These are phyloP conservation scores for Lablab purpureus DNA, from an alignment of 306 rosid genomes.

Conservation along the genomic window DNA sequence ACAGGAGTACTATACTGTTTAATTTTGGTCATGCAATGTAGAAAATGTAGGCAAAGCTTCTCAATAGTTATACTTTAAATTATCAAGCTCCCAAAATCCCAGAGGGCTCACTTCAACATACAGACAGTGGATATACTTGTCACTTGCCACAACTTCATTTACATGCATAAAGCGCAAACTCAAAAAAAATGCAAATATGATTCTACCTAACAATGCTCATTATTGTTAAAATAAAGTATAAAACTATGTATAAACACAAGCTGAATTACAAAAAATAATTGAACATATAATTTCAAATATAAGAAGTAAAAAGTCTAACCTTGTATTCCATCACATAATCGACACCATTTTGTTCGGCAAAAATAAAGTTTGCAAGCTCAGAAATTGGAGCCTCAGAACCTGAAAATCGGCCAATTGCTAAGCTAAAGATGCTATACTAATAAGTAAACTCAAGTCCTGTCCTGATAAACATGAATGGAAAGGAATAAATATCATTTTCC, in stretches of 20 bases:
- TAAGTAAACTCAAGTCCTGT: constrained; percentile 23
- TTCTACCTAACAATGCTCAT: neutral
- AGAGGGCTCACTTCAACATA: constrained; percentile 16
- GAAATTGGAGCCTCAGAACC: constrained; percentile 74
- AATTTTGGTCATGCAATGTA: neutral
- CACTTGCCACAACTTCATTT: neutral
- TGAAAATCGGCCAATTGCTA: constrained; percentile 53
- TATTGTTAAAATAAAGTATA: neutral
- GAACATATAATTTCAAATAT: constrained; percentile 23
- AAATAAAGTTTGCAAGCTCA: constrained; percentile 74
- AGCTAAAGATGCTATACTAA: constrained; percentile 40
- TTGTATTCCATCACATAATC: constrained; percentile 52
- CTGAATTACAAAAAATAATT: constrained; percentile 3
- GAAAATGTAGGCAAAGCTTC: neutral
- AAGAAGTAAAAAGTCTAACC: constrained; percentile 53
- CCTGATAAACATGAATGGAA: neutral
- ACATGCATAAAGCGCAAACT: neutral
- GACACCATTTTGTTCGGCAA: constrained; percentile 65
- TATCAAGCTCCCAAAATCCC: constrained; percentile 14
- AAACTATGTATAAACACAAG: constrained; percentile 13
- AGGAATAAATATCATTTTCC: constrained; percentile 33
- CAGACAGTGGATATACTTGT: neutral
- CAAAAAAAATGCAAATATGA: neutral
- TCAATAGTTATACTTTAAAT: neutral
- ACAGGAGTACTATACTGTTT: neutral